Base-by-base conservation (phyloP, 1,284 basidiomycete species). In the Thelephora terrestris region DNA sequence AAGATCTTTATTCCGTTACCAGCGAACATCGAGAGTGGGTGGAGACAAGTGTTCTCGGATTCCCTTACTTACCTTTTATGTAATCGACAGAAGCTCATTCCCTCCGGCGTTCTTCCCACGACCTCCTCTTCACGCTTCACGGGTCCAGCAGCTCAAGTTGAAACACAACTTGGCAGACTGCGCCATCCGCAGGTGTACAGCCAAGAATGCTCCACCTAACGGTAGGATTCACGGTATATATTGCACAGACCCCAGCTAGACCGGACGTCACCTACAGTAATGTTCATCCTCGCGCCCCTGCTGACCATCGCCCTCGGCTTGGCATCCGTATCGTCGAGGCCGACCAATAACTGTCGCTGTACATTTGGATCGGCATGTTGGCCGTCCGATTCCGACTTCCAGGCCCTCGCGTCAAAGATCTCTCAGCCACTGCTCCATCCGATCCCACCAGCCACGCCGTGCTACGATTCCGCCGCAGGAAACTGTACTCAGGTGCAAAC, bases 1-100 rank as follows among this genome's bases (percentile, higher is more conserved):
- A 95, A 94, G 53, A 95, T 80, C 71, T 94, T 94, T 71, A 96
- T 92, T 58, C 86, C 82, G 57, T 78, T 82, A 53, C 86, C 81
- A 64, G 81, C 84, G 63, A 88, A 69, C 84, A 88, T 88, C 29
- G 51, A 48, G 49, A 50, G 55, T 46, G 40, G 48, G 52, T 57
- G 53, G n/a, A 27, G 18, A 34, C 25, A 20, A 16, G n/a, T 6
- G 23, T 46, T 35, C 35, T 29, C n/a, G n/a, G 42, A 4, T 23
- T 18, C 9, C 39, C n/a, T 14, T 40, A 5, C 25, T 21, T 27
- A 25, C 24, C n/a, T 16, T 27, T 16, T n/a, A 27, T 20, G 18
- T 47, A 18, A 35, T 47, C 35, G 24, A 17, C n/a, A n/a, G 6
- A 16, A n/a, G 39, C 21, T 36, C 24, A 40, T 27, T 23, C 37